Conservation (phyloP, 164 flowering plant species). For the Hamamelis virginiana region DNA sequence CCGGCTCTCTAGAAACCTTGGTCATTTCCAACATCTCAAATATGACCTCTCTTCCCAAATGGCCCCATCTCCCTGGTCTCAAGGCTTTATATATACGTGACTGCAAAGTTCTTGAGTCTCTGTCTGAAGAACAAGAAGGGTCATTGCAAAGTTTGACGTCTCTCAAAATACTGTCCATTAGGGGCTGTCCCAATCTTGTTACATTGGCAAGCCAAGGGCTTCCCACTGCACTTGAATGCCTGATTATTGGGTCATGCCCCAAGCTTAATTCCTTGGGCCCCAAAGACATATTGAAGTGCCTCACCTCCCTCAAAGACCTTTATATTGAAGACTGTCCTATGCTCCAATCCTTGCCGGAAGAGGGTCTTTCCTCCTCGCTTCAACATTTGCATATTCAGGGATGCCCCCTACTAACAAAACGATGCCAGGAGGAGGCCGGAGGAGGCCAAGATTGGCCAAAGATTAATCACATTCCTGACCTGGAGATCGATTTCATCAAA, state of each 20-base stretch:
- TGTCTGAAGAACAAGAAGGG: slow-evolving; percentile 7
- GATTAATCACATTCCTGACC: slow-evolving; percentile 11
- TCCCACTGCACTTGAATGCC: neutral
- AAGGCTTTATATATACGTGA: slow-evolving; percentile 13
- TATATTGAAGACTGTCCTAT: slow-evolving; percentile 6
- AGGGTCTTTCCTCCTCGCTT: slow-evolving; percentile 9
- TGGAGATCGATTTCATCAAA: neutral
- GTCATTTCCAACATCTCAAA: slow-evolving; percentile 19
- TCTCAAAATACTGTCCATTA: slow-evolving; percentile 3
- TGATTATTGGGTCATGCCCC: slow-evolving; percentile 2
- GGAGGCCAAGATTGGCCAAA: slow-evolving; percentile 12
- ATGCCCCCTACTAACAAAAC: slow-evolving; percentile 1
- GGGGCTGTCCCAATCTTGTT: slow-evolving; percentile 5
- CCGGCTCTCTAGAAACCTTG: slow-evolving; percentile 9
- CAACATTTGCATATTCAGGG: slow-evolving; percentile 7
- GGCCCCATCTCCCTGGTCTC: slow-evolving; percentile 14
- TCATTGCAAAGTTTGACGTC: neutral
- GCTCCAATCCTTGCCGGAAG: slow-evolving; percentile 14
- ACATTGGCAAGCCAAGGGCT: neutral
- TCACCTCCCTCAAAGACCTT: neutral
- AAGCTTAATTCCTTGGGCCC: slow-evolving; percentile 3
- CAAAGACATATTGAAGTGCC: neutral
- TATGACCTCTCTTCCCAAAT: slow-evolving; percentile 1
- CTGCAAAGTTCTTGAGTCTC: slow-evolving; percentile 9
- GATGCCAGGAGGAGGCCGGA: neutral